A percentile compares a stretch with the other conserved stretches of the same genome.
Conservation (phyloP, 2,329 filamentous ascomycete genomes). For the Cercospora brassicicola region DNA sequence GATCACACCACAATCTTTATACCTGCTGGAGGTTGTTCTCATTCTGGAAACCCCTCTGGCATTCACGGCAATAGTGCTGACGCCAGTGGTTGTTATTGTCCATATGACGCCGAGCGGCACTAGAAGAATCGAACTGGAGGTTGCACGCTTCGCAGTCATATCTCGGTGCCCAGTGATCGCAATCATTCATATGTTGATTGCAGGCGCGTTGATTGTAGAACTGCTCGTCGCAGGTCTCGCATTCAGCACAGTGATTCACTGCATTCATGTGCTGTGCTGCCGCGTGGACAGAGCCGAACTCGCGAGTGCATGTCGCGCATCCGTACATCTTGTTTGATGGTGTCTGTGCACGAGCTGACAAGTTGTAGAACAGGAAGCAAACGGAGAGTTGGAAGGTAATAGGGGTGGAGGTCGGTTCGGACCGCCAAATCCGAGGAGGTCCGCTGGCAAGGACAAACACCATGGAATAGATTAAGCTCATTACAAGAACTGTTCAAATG, state of each 20-base stretch:
- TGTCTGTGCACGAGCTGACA: neutral
- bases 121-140: slow-evolving; percentile 24
- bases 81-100: slow-evolving; percentile 31
- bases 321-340: neutral
- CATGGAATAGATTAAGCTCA: neutral
- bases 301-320: slow-evolving; percentile 25
- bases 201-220: slow-evolving; percentile 32
- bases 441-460: neutral
- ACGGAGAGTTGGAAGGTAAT: neutral
- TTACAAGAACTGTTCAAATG: neutral
- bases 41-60: slow-evolving; percentile 37
- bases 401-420: neutral
- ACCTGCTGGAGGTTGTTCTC: slow-evolving; percentile 36
- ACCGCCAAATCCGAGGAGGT: neutral
- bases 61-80: slow-evolving; percentile 36
- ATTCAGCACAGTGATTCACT: slow-evolving; percentile 28
- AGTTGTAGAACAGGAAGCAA: neutral
- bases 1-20: neutral
- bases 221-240: slow-evolving; percentile 35
- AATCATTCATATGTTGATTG: slow-evolving; percentile 39
- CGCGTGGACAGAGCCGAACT: slow-evolving; percentile 18
- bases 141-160: slow-evolving; percentile 37
- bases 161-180: slow-evolving; percentile 33
- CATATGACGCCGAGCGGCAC: slow-evolving; percentile 35
- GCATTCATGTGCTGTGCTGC: slow-evolving; percentile 25